Percentiles rank a stretch among this genome's conserved stretches.
These are phyloP conservation scores for Ophiostoma fasciatum DNA, from an alignment of 2,329 filamentous ascomycete species.

Conservation along the genomic window DNA sequence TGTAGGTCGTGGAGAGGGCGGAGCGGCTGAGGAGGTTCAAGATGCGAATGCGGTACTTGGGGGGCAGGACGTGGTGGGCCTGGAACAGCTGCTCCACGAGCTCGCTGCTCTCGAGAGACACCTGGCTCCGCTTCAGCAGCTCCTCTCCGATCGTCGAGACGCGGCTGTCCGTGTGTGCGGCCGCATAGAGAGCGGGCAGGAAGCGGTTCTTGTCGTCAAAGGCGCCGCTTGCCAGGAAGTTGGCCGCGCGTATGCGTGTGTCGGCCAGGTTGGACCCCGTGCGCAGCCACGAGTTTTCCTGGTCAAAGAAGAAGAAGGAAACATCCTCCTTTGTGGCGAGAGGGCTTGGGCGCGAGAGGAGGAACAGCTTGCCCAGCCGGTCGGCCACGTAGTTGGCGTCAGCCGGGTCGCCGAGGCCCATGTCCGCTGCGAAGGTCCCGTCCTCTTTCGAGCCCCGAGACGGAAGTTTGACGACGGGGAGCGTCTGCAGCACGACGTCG, in stretches of 20 bases:
- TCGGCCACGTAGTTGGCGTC: constrained; percentile 62
- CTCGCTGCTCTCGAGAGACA: constrained; percentile 54
- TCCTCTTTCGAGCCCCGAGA: constrained; percentile 69
- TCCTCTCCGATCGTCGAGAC: constrained; percentile 81
- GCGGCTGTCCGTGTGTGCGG: constrained; percentile 66
- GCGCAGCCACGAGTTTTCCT: constrained; percentile 51
- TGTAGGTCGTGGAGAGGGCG: constrained; percentile 53
- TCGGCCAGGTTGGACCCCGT: constrained; percentile 50
- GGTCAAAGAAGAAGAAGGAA: constrained; percentile 52
- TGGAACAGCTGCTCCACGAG: constrained; percentile 54
- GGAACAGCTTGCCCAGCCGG: constrained; percentile 64
- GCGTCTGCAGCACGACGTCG: constrained; percentile 63
- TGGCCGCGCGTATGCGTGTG: constrained; percentile 53
- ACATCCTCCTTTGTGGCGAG: constrained; percentile 20
- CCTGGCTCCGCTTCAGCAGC: constrained; percentile 63
- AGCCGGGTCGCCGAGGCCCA: constrained; percentile 49
- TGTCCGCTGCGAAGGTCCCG: constrained; percentile 43
- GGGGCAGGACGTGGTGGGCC: constrained; percentile 59
- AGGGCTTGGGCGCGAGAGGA: constrained; percentile 29
- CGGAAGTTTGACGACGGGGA: constrained; percentile 59
- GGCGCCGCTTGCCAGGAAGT: constrained; percentile 67
- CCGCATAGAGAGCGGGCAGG: constrained; percentile 67
- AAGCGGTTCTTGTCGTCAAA: constrained; percentile 77
- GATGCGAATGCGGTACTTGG: constrained; percentile 63
- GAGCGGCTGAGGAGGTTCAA: constrained; percentile 66